Base-by-base conservation (phyloP, 495 filamentous ascomycete species). In the Cudoniella acicularis region DNA sequence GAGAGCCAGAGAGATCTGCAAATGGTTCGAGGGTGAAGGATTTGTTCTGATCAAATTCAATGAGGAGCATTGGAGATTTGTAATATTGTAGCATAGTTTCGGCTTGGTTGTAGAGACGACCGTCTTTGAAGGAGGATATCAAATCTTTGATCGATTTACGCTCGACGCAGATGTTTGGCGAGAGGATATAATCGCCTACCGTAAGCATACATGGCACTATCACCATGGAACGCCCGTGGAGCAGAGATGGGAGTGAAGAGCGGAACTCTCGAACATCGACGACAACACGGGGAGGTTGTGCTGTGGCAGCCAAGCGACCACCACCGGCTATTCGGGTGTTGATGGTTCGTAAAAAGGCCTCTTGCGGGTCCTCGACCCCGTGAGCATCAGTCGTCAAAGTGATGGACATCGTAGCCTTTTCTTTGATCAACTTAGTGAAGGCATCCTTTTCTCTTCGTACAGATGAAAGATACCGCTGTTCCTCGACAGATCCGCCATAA, bases 1-100 rank as follows among this genome's bases (percentile, higher is more conserved):
- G 67, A 41, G 82, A 84, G n/a, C 83, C 84, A 24, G 87, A 88
- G 1, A 91, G 77, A 56, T 91, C 90, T 10, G 90, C 87, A 68
- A 96, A 96, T 0, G 91, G 90, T 71, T 98, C 94, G 16, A 98
- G 87, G 10, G 91, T 98, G 72, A 98, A 98, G 20, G 89, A 90
- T 68, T 96, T 96, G 74, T 96, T 91, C 68, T 96, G 89, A 71
- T 98, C 92, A 72, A 98, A 98, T 69, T 98, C 94, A 64, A 98
- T 96, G 27, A 98, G 79, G 2, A 98, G 85, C 80, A 98, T 88
- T 0, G 93, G 91, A 62, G 73, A 84, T 65, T 89, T 88, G 82
- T 98, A 98, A 73, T 98, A 83, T 65, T 88, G 82, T 27, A 93
- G 83, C 95, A 98, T 97, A 20, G 87, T 87, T 74, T 98, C 95